Conservation (phyloP, 108 stramenopile genomes). For the Skeletonema marinoi region DNA sequence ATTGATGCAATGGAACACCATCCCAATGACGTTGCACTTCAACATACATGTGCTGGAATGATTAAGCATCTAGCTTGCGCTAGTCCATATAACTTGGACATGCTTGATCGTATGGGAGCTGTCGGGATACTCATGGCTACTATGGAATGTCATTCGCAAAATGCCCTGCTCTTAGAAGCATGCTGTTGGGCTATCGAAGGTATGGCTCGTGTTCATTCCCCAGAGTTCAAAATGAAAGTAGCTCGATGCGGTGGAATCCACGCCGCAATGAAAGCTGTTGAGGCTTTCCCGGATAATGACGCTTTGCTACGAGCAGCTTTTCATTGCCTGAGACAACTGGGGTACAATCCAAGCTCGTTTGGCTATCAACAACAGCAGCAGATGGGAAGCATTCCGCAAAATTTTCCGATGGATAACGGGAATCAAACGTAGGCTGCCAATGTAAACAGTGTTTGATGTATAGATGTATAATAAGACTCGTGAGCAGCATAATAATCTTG, state of each 20-base stretch:
- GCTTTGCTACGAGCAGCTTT: conserved; percentile 41
- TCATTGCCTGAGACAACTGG: conserved; percentile 39
- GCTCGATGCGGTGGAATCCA: conserved; percentile 41
- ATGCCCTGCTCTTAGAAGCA: conserved; percentile 32
- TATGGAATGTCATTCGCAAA: conserved; percentile 34
- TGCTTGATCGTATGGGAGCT: conserved; percentile 46
- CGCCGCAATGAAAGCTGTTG: conserved; percentile 42
- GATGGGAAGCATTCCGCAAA: background rate
- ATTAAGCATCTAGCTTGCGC: conserved; percentile 42
- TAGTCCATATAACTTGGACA: conserved; percentile 36
- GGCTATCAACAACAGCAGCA: conserved; percentile 19
- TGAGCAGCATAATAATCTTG: too few relatives aligned
- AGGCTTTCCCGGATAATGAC: conserved; percentile 40
- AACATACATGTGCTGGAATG: conserved; percentile 27
- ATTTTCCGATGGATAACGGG: background rate
- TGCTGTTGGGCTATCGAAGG: conserved; percentile 47
- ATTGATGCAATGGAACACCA: conserved; percentile 52
- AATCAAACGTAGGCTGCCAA: background rate
- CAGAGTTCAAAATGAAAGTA: conserved; percentile 28
- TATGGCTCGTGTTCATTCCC: conserved; percentile 16
- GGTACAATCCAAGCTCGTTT: conserved; percentile 39
- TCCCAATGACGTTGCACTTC: conserved; percentile 26
- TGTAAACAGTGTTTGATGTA: too few relatives aligned
- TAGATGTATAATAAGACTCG: too few relatives aligned
- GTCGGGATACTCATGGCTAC: conserved; percentile 20